A percentile compares a stretch with the other conserved stretches of the same genome.
These are phyloP conservation scores for Mortierella sp. DNA, from an alignment of 371 early-diverging fungal species.

Conservation along the genomic window DNA sequence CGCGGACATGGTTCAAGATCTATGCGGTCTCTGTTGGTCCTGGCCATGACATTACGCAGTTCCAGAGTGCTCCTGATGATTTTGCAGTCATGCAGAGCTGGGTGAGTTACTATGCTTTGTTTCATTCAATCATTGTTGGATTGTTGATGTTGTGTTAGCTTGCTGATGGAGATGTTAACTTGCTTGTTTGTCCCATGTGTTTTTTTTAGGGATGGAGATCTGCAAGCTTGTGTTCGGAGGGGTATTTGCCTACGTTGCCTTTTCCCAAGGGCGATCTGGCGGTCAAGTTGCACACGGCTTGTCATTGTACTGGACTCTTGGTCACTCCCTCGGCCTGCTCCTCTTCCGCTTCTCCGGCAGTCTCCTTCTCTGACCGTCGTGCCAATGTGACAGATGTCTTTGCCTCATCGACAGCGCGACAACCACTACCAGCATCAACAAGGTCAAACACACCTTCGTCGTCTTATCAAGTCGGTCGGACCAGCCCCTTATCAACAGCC, in stretches of 20 bases:
- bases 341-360: neutral
- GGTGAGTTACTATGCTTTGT: constrained; percentile 61
- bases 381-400: too few relatives aligned
- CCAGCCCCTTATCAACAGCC: too few relatives aligned
- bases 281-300: constrained; percentile 15
- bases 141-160: too few relatives aligned
- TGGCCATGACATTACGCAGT: constrained; percentile 65
- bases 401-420: too few relatives aligned
- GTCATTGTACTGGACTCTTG: constrained; percentile 5
- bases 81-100: constrained; percentile 66
- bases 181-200: neutral
- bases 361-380: neutral
- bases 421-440: too few relatives aligned
- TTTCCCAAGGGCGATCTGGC: neutral
- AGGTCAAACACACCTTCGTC: neutral
- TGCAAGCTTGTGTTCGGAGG: constrained; percentile 11
- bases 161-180: too few relatives aligned
- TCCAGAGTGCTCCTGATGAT: constrained; percentile 70
- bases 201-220: constrained; percentile 32
- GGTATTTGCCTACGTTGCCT: neutral
- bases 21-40: constrained; percentile 66
- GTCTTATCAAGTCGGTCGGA: too few relatives aligned
- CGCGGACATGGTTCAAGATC: constrained; percentile 72
- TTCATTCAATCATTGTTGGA: too few relatives aligned
- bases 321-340: neutral